These are phyloP conservation scores for Malbranchea cinnamomea DNA, from an alignment of 2,329 filamentous ascomycete genomes.

Conservation along the genomic window DNA sequence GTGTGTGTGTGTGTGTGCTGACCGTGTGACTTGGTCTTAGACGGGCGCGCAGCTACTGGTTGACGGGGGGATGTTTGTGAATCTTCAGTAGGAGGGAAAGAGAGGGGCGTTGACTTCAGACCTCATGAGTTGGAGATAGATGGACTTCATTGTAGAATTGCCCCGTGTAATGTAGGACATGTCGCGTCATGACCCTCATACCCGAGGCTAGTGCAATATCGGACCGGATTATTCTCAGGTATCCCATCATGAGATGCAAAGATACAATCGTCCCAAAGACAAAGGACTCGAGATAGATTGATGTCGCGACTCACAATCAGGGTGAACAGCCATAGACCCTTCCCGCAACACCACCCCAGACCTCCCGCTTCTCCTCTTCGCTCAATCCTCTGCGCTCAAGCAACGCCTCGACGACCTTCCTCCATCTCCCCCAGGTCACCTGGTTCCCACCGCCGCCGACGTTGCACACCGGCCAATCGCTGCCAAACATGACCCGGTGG, in stretches of 20 bases:
- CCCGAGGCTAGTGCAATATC: no score
- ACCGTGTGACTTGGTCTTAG: slow-evolving; percentile 14
- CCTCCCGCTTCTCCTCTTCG: slow-evolving; percentile 45
- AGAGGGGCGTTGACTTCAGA: no score
- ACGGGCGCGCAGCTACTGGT: slow-evolving; percentile 73
- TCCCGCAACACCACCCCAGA: slow-evolving; percentile 60
- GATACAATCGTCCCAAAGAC: not conserved
- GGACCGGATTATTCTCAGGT: no score
- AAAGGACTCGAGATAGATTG: no score
- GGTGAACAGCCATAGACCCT: slow-evolving; percentile 46
- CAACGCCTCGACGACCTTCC: slow-evolving; percentile 50
- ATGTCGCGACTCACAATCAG: slow-evolving; percentile 1
- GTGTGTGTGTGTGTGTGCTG: no score
- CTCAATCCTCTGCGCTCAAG: slow-evolving; percentile 38
- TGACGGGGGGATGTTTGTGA: slow-evolving; percentile 80
- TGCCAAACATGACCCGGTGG: slow-evolving; percentile 69
- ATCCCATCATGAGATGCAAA: no score
- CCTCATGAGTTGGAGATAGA: no score
- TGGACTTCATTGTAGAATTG: no score
- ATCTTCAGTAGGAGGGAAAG: slow-evolving; percentile 64
- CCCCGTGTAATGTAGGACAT: no score
- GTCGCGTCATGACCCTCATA: no score
- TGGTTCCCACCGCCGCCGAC: slow-evolving; percentile 42
- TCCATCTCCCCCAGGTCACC: slow-evolving; percentile 63
- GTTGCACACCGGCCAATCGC: slow-evolving; percentile 88